Evolutionary conservation across 1,139 yeast species (phyloP).

Genomic region (Meyerozyma elateridarum): DNA sequence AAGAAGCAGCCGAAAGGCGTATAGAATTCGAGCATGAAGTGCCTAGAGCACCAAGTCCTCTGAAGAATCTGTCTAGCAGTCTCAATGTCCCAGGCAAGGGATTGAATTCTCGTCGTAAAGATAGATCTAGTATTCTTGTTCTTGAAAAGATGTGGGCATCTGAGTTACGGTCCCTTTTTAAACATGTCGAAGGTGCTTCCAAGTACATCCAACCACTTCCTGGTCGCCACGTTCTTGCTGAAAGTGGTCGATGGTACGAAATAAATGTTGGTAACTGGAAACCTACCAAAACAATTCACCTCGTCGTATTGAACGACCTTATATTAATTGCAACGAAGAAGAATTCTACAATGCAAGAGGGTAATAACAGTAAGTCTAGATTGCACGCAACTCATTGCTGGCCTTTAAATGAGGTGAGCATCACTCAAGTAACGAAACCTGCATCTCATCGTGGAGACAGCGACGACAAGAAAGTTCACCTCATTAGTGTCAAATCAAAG

Average conservation of each 20-base stretch:
- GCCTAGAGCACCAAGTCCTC: background rate
- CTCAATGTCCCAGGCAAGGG: background rate
- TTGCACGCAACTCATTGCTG: slow-evolving; percentile 77
- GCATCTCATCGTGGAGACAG: slow-evolving; percentile 9
- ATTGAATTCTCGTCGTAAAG: slow-evolving; percentile 25
- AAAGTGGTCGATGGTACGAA: slow-evolving; percentile 85
- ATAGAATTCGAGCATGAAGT: slow-evolving; percentile 36
- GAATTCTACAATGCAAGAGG: slow-evolving; percentile 23
- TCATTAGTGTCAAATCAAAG: slow-evolving; percentile 44
- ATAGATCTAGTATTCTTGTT: slow-evolving; percentile 66
- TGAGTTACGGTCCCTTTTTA: slow-evolving; percentile 67
- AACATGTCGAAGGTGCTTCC: slow-evolving; percentile 88
- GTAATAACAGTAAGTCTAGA: slow-evolving; percentile 24
- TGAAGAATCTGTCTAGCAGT: background rate
- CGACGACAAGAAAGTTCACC: slow-evolving; percentile 28
- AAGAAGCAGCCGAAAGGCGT: slow-evolving; percentile 62
- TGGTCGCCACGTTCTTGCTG: slow-evolving; percentile 77
- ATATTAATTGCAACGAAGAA: slow-evolving; percentile 69
- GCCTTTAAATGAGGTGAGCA: slow-evolving; percentile 60
- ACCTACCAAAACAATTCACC: slow-evolving; percentile 69
- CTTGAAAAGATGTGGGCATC: slow-evolving; percentile 79
- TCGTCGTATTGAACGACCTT: slow-evolving; percentile 75
- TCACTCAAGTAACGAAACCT: slow-evolving; percentile 34
- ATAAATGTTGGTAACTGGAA: slow-evolving; percentile 85
- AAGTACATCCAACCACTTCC: slow-evolving; percentile 72